These are phyloP conservation scores for Volutella citrinella DNA, from an alignment of 2,329 filamentous ascomycete species.

Conservation along the genomic window DNA sequence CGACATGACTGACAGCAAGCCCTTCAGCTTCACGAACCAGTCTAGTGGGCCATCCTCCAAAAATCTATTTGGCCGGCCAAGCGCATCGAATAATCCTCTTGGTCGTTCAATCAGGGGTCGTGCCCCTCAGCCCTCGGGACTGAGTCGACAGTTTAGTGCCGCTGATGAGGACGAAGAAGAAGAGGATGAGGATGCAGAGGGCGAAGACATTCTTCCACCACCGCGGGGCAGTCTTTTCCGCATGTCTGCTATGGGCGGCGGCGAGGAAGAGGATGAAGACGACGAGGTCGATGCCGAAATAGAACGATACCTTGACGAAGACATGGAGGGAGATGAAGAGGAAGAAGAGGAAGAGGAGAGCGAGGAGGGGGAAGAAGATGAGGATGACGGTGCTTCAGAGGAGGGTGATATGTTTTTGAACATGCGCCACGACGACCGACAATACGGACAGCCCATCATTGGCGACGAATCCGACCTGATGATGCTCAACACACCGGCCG, in stretches of 20 bases:
- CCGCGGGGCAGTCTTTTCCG: conserved; percentile 32
- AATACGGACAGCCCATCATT: conserved; percentile 36
- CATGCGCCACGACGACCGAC: conserved; percentile 41
- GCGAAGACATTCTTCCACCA: conserved; percentile 32
- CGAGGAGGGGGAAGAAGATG: conserved; percentile 38
- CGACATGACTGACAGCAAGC: conserved; percentile 36
- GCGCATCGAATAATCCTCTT: conserved; percentile 40
- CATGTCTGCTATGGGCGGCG: conserved; percentile 15
- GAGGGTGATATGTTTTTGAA: conserved; percentile 50
- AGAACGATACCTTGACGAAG: conserved; percentile 32
- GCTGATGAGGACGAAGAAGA: conserved; percentile 31
- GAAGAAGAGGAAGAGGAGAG: conserved; percentile 32
- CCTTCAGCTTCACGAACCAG: conserved; percentile 38
- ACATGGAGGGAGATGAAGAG: conserved; percentile 38
- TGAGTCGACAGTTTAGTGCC: conserved; percentile 43
- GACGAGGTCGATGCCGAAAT: conserved; percentile 35
- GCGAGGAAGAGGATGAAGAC: conserved; percentile 20
- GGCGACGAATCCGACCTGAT: conserved; percentile 50
- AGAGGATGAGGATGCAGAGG: conserved; percentile 31
- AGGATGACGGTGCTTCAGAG: conserved; percentile 38
- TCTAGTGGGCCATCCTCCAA: conserved; percentile 25
- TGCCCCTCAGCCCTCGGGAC: conserved; percentile 45
- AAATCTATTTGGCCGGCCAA: conserved; percentile 37
- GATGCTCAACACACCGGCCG: conserved; percentile 54
- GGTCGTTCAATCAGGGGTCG: conserved; percentile 46